These are phyloP conservation scores for Ambrosiella beaveri DNA, from an alignment of 2,329 filamentous ascomycete species.

Conservation along the genomic window DNA sequence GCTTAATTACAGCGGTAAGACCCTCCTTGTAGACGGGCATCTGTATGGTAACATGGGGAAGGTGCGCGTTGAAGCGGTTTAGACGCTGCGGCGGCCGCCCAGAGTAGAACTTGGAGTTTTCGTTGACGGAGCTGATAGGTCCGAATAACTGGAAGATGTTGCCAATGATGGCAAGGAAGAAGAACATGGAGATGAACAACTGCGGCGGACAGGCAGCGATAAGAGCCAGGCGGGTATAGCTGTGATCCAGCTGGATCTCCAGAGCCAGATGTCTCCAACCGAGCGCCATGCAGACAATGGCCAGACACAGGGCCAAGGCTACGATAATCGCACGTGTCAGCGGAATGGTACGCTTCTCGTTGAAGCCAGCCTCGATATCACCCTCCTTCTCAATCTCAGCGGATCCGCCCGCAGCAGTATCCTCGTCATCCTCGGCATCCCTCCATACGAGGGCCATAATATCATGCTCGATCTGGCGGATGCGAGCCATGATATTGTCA, in stretches of 20 bases:
- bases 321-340: conserved; percentile 39
- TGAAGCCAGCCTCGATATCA: conserved; percentile 27
- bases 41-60: conserved; percentile 28
- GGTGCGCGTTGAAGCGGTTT: conserved; percentile 19
- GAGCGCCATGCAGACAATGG: conserved; percentile 34
- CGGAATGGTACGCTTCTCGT: conserved; percentile 30
- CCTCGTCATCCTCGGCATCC: conserved; percentile 23
- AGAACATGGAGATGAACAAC: conserved; percentile 38
- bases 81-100: conserved; percentile 20
- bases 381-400: conserved; percentile 22
- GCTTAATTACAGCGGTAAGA: conserved; percentile 26
- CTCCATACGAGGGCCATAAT: conserved; percentile 43
- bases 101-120: conserved; percentile 30
- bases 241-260: conserved; percentile 34
- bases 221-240: conserved; percentile 37
- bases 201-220: conserved; percentile 34
- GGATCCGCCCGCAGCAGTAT: conserved; percentile 17
- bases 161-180: conserved; percentile 27
- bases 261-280: conserved; percentile 39
- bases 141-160: conserved; percentile 30
- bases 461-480: conserved; percentile 31
- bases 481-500: conserved; percentile 34
- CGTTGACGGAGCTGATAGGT: conserved; percentile 26
- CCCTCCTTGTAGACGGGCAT: conserved; percentile 29
- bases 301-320: conserved; percentile 33